Base-by-base conservation (phyloP, 2,329 filamentous ascomycete genomes). In the Pyrenochaeta sp. region DNA sequence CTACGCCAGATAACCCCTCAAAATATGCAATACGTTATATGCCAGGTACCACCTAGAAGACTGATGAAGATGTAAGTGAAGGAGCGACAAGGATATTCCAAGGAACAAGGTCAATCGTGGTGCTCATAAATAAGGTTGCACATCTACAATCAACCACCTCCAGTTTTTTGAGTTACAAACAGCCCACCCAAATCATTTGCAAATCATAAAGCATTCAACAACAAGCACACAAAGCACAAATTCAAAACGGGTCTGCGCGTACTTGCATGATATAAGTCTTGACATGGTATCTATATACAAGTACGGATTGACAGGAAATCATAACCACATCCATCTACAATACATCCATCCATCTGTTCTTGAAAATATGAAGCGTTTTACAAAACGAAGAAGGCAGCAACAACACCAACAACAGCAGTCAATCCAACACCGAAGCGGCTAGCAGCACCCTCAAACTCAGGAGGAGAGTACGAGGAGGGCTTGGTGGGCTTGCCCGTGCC, bases 401-500 rank as follows among this genome's bases (percentile, higher is more conserved):
- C 45, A 30, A 64, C 36, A 18, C 58, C 66, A 17, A 58, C 54
- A 30, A 64, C 11, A 14, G 54, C 54, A 46, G 53, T 64, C 50
- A 67, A 11, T 0, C 68, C 68, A 29, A 66, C 53, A 31, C 66
- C 45, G 20, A 64, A 45, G 32, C 57, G 57, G 51, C 59, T 67
- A 30, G 65, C 68, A n/a, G 67, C 66, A 36, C 69, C 69, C 40
- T 64, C 58, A 18, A 69, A 72, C 49, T 58, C 45, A 12, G 60
- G 41, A 33, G 60, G 56, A 15, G 45, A n/a, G 39, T 54, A 58
- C 36, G 31, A 27, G 7, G 52, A 46, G 17, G 63, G 59, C 53
- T 51, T 59, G 14, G 56, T 48, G 14, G 59, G 55, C 47, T 55
- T 40, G 45, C 51, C 56, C 7, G 53, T 61, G 37, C 62, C 54